Evolutionary conservation across 2,329 filamentous ascomycete species (phyloP), one percentile per base, ranked within the genome.

Genomic region (Onygenales sp.): DNA sequence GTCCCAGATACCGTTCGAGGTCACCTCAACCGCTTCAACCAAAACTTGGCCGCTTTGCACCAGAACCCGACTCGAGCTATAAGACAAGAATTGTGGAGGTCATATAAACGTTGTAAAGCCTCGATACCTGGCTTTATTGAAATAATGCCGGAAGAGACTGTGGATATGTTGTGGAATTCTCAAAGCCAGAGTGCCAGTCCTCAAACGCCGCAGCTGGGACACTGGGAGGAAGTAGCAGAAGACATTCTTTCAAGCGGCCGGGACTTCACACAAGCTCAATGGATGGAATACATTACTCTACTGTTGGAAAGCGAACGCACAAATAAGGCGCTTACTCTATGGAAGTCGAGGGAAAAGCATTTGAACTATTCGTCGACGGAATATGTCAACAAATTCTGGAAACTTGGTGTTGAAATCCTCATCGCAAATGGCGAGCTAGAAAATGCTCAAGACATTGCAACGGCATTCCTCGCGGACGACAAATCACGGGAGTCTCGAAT

Each of bases 81-180:
- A 17, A 60, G 62, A 35, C 67, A 70, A 41, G 67, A 71, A 47
- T 58, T 76, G 31, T 79, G 77, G 77, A 74, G 70, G 59, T 72
- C 71, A 60, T 80, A 79, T 62, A 66, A 73, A 35, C 66, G 76
- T 33, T 78, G 75, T 62, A 76, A 76, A 59, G 70, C 73, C 54
- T 61, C 68, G 5, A 61, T 79, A 33, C 65, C 72, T 2, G 66
- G 63, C 1, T 74, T 74, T 55, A 78, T 82, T 69, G 66, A 74
- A 38, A 74, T 75, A 33, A 75, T 90, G n/a, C 79, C 85, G 0
- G 63, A 73, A 8, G 74, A 78, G 13, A 75, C 81, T 4, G 86
- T 86, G 81, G 70, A 79, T n/a, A 65, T 82, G 2, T 66, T 92
- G 7, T 92, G 86, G 86, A 72, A 77, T 43, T 80, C 82, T 1